Evolutionary conservation across 2,329 filamentous ascomycete genomes (phyloP).

Genomic region (Monosporascus sp.): DNA sequence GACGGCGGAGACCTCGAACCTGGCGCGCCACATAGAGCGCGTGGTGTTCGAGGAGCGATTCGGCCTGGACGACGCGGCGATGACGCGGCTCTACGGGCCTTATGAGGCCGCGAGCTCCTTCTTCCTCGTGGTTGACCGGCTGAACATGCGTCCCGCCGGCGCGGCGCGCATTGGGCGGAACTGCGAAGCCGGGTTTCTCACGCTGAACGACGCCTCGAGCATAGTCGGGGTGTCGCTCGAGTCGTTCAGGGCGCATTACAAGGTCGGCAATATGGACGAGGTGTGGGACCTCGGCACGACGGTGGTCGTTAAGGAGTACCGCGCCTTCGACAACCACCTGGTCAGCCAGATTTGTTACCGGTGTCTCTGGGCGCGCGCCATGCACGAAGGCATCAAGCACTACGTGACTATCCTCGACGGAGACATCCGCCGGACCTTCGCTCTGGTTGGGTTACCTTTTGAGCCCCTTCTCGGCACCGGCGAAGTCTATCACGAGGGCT

Average conservation of each 20-base stretch:
- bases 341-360: constrained; percentile 8
- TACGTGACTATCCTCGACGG: constrained; percentile 6
- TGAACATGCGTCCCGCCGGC: constrained; percentile 1
- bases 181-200: constrained; percentile 2
- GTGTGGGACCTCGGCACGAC: constrained; percentile 8
- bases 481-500: constrained; percentile 7
- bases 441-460: constrained; percentile 4
- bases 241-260: constrained; percentile 1
- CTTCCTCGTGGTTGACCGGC: constrained; percentile 7
- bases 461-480: constrained; percentile 2
- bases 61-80: constrained; percentile 6
- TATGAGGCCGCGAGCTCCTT: constrained; percentile 7
- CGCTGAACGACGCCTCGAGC: constrained; percentile 4
- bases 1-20: constrained; percentile 4
- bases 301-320: constrained; percentile 3
- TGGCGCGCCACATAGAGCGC: constrained; percentile 10
- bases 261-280: constrained; percentile 2
- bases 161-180: constrained; percentile 2
- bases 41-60: constrained; percentile 8
- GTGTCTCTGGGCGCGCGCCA: constrained; percentile 2
- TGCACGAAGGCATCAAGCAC: constrained; percentile 4
- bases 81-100: constrained; percentile 4
- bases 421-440: constrained; percentile 4
- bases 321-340: constrained; percentile 3
- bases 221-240: constrained; percentile 1